Evolutionary conservation across 164 flowering plant species (phyloP), one percentile per base, ranked within the genome.

Genomic region (Magnolia sinica): DNA sequence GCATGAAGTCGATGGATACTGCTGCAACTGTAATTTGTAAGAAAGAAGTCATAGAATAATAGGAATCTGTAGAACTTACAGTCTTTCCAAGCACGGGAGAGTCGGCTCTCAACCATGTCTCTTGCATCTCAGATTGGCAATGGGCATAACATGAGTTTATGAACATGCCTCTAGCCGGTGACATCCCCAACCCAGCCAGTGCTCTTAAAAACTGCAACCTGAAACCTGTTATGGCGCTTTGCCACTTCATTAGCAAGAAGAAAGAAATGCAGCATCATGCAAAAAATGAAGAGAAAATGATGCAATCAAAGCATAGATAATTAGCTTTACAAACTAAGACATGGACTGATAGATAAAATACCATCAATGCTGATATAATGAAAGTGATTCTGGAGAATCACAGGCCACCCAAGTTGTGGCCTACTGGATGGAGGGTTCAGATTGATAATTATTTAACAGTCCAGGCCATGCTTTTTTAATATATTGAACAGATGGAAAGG

Each of bases 71-170:
- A 29, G 37, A 52, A 8, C 87, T 84, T 86, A 93, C 99, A 20
- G 76, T 89, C 16, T 81, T 81, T 27, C 52, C 51, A 22, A 94
- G 78, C 68, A 76, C 65, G 0, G 98, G 97, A 58, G 98, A 95
- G 78, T 85, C 89, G 1, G 63, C 73, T 58, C 83, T 81, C 7
- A 90, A 76, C 99, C 99, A 95, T 23, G 91, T 87, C 79, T 86
- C 96, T 73, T 95, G 97, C 82, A 74, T 85, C 85, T 86, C 98
- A 7, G 97, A 84, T 82, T 95, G 99, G 89, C 98, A 95, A 68
- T 94, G 98, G 16, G 91, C 86, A 73, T 89, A 95, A 84, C 99
- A 95, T 20, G 96, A 86, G 80, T 93, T 89, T 52, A 93, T 84
- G 71, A 88, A 95, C 81, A 87, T 72, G 50, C 99, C 98, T 76